These are phyloP conservation scores for Vitis riparia DNA, from an alignment of 164 flowering plant genomes.

Conservation along the genomic window DNA sequence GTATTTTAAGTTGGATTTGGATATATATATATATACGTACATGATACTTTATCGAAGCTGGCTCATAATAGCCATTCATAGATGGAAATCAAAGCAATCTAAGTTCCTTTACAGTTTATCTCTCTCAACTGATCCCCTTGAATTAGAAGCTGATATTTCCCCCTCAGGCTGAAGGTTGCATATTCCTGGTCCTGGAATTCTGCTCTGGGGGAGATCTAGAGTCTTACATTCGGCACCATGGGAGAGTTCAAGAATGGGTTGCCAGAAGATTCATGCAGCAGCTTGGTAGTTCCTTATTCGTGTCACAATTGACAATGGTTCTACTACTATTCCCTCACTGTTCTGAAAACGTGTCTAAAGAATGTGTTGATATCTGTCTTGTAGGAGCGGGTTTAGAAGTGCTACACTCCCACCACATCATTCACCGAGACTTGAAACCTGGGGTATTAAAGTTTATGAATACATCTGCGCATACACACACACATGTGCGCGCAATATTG, in stretches of 20 bases:
- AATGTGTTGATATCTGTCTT: conserved; percentile 7
- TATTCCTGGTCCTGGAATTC: conserved; percentile 63
- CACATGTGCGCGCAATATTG: too few species aligned
- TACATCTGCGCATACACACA: too few species aligned
- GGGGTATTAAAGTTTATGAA: conserved; percentile 38
- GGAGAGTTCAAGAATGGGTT: conserved; percentile 49
- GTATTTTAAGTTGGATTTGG: too few species aligned
- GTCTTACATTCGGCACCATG: conserved; percentile 51
- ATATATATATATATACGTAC: too few species aligned
- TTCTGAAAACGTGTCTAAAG: not conserved
- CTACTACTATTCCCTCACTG: not conserved
- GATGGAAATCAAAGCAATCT: too few species aligned
- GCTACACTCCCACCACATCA: conserved; percentile 45
- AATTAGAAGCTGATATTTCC: conserved; percentile 6
- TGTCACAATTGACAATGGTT: not conserved
- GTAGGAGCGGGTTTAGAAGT: conserved; percentile 65
- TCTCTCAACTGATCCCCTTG: not conserved
- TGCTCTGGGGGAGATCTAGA: conserved; percentile 67
- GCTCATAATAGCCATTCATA: too few species aligned
- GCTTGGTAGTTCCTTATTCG: conserved; percentile 44
- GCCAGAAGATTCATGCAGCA: conserved; percentile 61
- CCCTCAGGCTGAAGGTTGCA: conserved; percentile 41
- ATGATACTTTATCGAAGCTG: too few species aligned
- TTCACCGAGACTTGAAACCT: conserved; percentile 74
- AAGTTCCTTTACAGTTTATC: not conserved